Evolutionary conservation across 2,329 filamentous ascomycete species (phyloP).

Genomic region (Pestalotiopsis fici): DNA sequence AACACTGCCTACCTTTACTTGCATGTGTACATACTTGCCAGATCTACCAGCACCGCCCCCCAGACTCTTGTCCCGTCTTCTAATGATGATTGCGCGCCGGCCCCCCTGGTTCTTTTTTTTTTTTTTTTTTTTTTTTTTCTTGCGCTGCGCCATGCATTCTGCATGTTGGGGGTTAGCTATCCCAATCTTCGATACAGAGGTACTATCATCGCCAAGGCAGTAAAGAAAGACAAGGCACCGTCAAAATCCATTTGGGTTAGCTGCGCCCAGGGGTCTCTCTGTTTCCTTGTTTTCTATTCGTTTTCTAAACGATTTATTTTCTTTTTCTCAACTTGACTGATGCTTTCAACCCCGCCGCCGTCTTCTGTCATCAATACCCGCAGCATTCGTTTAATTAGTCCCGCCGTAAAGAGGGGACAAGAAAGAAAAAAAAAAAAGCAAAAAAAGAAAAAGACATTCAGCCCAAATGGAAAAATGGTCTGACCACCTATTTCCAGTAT

Average conservation of each 20-base stretch:
- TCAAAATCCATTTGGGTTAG: neutral
- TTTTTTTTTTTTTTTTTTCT: too few relatives aligned
- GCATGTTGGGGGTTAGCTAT: neutral
- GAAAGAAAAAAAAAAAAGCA: too few relatives aligned
- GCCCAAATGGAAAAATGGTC: too few relatives aligned
- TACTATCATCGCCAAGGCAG: neutral
- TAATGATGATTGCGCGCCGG: neutral
- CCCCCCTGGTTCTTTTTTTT: neutral
- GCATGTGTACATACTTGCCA: too few relatives aligned
- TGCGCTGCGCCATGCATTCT: neutral
- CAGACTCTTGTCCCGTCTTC: neutral
- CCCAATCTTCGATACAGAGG: neutral
- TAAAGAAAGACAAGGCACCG: neutral
- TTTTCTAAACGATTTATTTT: neutral
- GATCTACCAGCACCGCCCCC: neutral
- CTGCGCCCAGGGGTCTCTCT: neutral
- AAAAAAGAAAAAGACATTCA: too few relatives aligned
- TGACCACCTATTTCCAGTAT: too few relatives aligned
- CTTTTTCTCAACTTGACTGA: neutral
- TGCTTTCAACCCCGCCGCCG: neutral
- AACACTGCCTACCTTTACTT: too few relatives aligned
- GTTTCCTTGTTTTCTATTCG: neutral
- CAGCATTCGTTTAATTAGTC: too few relatives aligned
- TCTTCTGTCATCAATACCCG: too few relatives aligned
- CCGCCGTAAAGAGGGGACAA: too few relatives aligned